phyloP scores from a whole-genome alignment of 129 eudicot genomes.

The Oenanthe sinensis region DNA sequence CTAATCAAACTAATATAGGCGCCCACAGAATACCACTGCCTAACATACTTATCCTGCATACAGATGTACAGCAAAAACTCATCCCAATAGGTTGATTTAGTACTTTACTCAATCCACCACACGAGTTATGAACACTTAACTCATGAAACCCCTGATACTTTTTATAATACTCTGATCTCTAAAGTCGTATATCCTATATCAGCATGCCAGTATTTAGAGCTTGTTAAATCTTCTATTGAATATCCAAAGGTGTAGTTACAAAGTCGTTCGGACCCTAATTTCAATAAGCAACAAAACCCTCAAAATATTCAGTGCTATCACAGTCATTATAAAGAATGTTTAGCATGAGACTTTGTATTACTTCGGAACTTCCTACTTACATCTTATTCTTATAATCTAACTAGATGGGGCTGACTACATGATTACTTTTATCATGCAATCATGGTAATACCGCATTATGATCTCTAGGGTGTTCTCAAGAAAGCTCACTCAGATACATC shows the following conservation, averaged over 20 bases:
- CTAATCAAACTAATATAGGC: not conserved
- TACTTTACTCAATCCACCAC: not conserved
- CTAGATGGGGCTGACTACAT: not conserved
- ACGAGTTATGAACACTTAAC: not conserved
- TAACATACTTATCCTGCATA: not conserved
- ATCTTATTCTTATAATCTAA: not conserved
- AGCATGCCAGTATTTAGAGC: conserved; percentile 21
- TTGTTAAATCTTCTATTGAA: conserved; percentile 8
- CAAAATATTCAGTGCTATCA: no score
- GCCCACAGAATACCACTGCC: not conserved
- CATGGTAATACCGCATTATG: not conserved
- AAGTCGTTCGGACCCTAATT: not conserved
- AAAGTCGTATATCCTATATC: not conserved
- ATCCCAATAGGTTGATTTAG: not conserved
- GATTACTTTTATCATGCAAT: not conserved
- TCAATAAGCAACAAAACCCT: not conserved
- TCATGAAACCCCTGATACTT: not conserved
- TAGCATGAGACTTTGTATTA: not conserved
- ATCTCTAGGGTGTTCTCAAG: not conserved
- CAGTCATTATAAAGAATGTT: not conserved
- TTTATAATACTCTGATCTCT: conserved; percentile 8
- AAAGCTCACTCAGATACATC: not conserved
- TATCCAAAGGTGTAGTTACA: not conserved
- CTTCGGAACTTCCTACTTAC: no score
- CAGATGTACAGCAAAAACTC: not conserved